These are phyloP conservation scores for Cryptosporidium sp. DNA, from an alignment of 169 alveolate species.

Conservation along the genomic window DNA sequence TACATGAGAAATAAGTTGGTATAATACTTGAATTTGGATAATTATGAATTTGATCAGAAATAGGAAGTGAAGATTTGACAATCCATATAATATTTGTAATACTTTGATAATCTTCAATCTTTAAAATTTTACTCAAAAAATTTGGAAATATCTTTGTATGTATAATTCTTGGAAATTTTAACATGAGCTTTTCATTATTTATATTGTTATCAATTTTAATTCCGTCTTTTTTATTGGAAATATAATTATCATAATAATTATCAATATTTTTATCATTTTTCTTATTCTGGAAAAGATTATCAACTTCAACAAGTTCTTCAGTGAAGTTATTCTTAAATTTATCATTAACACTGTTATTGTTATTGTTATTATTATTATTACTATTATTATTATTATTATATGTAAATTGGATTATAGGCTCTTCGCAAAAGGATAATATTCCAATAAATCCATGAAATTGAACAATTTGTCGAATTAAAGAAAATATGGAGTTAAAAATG, in stretches of 20 bases:
- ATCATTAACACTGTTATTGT: background rate
- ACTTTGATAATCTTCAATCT: background rate
- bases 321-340: conserved; percentile 9
- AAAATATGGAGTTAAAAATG: conserved; percentile 17
- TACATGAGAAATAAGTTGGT: conserved; percentile 50
- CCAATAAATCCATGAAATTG: conserved; percentile 42
- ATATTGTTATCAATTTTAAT: background rate
- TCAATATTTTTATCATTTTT: background rate
- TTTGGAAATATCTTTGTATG: background rate
- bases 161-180: conserved; percentile 22
- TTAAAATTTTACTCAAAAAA: background rate
- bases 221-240: background rate
- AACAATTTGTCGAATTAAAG: conserved; percentile 11
- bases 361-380: background rate
- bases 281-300: background rate
- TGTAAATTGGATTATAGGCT: background rate
- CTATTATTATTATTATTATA: background rate
- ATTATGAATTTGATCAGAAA: conserved; percentile 40
- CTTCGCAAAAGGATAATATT: conserved; percentile 19
- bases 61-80: conserved; percentile 40
- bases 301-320: conserved; percentile 42
- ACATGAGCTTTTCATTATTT: background rate
- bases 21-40: conserved; percentile 28
- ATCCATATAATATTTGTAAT: conserved; percentile 33
- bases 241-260: background rate